Base-by-base conservation (phyloP, 2,329 filamentous ascomycete species). In the Mariannaea elegans region DNA sequence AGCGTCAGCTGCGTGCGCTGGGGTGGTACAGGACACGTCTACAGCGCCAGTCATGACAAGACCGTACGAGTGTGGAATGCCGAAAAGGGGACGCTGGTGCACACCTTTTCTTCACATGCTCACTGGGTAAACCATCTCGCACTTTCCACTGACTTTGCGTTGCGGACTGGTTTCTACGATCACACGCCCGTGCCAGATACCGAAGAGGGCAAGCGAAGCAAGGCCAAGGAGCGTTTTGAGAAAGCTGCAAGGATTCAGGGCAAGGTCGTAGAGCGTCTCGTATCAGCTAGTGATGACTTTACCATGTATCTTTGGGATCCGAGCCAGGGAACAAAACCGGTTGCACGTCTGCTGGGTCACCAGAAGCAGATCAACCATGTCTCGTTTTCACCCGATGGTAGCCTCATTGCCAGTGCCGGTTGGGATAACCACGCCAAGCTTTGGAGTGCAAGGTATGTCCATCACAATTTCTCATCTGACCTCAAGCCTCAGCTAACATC, bases 281-380 rank as follows among this genome's bases (percentile, higher is more conserved):
- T 97, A 3, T 96, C 93, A 8, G 95, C 94, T 2, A 94, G 90
- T 66, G 95, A 98, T 73, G 95, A 99, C 76, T 97, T 94, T 75
- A 97, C 94, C 6, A 94, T 99, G 85, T 97, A 93, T 74, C 84
- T 99, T 7, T 99, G 94, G 94, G 92, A 96, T 61, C 94, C 94
- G 0, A 83, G 88, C 9, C 77, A 84, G 60, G 89, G 90, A 4
- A 91, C 83, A 7, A 97, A 98, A 75, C 94, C 94, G 1, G 81
- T 98, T 3, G 90, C 92, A n/a, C 84, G 93, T 31, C 85, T 98
- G 78, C 78, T 93, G n/a, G 95, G 95, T 2, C 95, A 99, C 72
- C 93, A 97, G 75, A 98, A 98, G 78, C 92, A 94, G 73, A 94
- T 98, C 67, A 97, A 98, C 75, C 92, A 97, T 73, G 94, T 98